Evolutionary conservation across 208 protist genomes (phyloP), one percentile per base, ranked within the genome.

Genomic region (Crithidia mellificae): DNA sequence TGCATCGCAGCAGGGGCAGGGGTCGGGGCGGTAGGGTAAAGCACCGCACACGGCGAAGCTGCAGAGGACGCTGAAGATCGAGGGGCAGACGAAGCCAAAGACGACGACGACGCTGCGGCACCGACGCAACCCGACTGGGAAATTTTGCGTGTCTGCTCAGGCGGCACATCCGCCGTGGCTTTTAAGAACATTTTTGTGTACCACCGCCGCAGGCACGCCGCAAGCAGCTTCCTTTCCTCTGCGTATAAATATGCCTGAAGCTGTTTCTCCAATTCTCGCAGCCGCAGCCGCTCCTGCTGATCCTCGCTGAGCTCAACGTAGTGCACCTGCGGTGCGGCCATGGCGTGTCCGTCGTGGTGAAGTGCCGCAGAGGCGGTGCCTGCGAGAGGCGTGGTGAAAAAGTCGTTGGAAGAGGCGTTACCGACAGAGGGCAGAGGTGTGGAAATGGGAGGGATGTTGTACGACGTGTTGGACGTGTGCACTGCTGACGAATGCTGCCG

Each of bases 101-200:
- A 30, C 3, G 53, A 46, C 17, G 17, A n/a, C n/a, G 17, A 12
- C 17, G n/a, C n/a, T n/a, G n/a, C n/a, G n/a, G n/a, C n/a, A n/a
- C n/a, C n/a, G n/a, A n/a, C n/a, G n/a, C 41, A 5, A 12, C 17
- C 34, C 29, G 38, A 34, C n/a, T 14, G 32, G 19, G 6, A 41
- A 32, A 38, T 1, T 17, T n/a, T 14, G 4, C 56, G 29, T 20
- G 46, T 41, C 27, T 47, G n/a, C 34, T 11, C 30, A n/a, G 6
- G 34, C 12, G 11, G 8, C 32, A 47, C 12, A 6, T 61, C 53
- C 12, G 73, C 39, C n/a, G 68, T 72, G 12, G 75, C 69, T 27
- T 58, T 54, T 24, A 77, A 29, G 77, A 91, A 88, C 85, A 91
- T 88, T 2, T 50, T 25, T 41, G 58, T 72, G 57, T 84, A 91